Conservation (phyloP, 163 green algal genomes). For the Trebouxiophyceae sp. region DNA sequence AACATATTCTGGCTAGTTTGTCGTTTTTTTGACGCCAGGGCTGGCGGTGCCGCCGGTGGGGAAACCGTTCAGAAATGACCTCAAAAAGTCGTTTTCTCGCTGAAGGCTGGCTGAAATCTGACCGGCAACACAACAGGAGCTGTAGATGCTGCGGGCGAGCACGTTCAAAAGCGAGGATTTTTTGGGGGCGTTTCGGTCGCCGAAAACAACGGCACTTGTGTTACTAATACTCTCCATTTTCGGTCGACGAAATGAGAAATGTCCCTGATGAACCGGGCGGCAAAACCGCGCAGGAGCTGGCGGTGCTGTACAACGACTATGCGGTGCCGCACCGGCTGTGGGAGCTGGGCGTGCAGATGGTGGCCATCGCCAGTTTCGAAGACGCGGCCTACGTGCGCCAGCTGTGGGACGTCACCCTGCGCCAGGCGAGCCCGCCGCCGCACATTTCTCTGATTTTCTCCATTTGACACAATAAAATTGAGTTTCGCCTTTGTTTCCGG, state of each 20-base stretch:
- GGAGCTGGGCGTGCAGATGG: slow-evolving; percentile 70
- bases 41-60: no score
- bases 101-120: no score
- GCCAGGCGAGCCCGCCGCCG: background rate
- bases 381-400: slow-evolving; percentile 54
- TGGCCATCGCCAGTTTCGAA: slow-evolving; percentile 52
- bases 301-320: slow-evolving; percentile 76
- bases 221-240: background rate
- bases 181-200: no score
- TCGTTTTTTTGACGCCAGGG: no score
- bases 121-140: no score
- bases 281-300: slow-evolving; percentile 43
- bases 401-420: slow-evolving; percentile 75
- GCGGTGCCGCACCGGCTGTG: slow-evolving; percentile 58
- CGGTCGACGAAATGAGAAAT: background rate
- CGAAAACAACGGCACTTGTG: background rate
- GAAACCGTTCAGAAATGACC: no score
- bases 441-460: background rate
- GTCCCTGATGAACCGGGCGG: slow-evolving; percentile 8
- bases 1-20: no score
- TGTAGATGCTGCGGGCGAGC: no score
- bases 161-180: no score
- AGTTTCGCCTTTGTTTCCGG: no score
- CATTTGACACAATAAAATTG: background rate
- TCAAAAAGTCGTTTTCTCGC: no score